phyloP scores from a whole-genome alignment of 768 basidiomycete genomes.

The Lyophyllum semitale region DNA sequence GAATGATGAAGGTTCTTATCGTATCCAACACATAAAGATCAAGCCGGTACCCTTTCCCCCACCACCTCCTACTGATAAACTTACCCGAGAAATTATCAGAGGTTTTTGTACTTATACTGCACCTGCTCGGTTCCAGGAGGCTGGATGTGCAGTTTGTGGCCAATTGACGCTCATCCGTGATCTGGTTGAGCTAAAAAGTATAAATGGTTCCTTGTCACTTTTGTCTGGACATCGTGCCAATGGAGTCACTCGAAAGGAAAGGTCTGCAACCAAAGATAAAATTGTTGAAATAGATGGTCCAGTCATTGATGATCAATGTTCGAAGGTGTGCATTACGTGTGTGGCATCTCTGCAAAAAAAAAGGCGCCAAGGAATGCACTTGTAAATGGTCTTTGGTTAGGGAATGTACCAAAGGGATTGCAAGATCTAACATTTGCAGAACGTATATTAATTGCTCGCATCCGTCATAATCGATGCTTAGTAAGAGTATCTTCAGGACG shows the following conservation, averaged over 20 bases:
- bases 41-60: too few relatives aligned
- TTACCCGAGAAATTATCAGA: background rate
- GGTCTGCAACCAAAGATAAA: background rate
- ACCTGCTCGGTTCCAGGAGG: constrained; percentile 1
- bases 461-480: constrained; percentile 28
- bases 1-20: too few relatives aligned
- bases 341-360: background rate
- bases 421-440: constrained; percentile 25
- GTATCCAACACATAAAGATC: too few relatives aligned
- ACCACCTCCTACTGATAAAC: background rate
- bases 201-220: constrained; percentile 1
- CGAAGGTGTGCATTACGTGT: constrained; percentile 11
- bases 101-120: background rate
- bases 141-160: constrained; percentile 19
- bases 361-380: constrained; percentile 15
- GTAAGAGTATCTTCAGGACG: constrained; percentile 24
- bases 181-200: constrained; percentile 6
- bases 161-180: constrained; percentile 6
- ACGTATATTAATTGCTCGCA: constrained; percentile 21
- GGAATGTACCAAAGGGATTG: constrained; percentile 26
- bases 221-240: constrained; percentile 2
- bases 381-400: constrained; percentile 34
- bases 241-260: background rate
- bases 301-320: constrained; percentile 11
- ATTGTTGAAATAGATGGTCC: constrained; percentile 13